Evolutionary conservation across 108 stramenopile species (phyloP).

Genomic region (Pelagomonas calceolata): DNA sequence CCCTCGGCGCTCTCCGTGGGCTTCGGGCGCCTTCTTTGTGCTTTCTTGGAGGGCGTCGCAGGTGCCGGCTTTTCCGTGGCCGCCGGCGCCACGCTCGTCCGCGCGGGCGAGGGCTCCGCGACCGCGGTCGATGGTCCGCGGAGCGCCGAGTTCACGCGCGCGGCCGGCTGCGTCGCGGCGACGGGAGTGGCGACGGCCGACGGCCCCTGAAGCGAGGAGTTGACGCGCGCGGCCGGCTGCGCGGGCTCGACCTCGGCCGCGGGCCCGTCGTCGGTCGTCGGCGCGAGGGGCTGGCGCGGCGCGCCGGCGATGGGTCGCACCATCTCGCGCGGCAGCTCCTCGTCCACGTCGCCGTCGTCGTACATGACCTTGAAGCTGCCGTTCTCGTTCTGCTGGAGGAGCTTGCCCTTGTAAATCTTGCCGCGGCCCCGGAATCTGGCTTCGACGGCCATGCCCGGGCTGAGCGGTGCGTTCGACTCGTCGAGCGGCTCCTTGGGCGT

Average conservation of each 20-base stretch:
- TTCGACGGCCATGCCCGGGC: conserved; percentile 4
- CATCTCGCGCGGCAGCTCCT: neutral
- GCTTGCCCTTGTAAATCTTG: conserved; percentile 21
- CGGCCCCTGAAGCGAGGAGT: too few relatives aligned
- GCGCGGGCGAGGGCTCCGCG: too few relatives aligned
- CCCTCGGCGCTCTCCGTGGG: neutral
- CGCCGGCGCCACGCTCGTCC: neutral
- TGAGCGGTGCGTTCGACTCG: neutral
- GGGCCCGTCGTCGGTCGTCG: too few relatives aligned
- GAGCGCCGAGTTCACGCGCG: too few relatives aligned
- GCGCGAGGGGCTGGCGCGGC: too few relatives aligned
- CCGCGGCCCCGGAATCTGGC: conserved; percentile 31
- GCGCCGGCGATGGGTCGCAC: neutral
- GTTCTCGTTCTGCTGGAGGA: conserved; percentile 15
- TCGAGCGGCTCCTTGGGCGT: too few relatives aligned
- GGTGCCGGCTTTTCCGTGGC: neutral
- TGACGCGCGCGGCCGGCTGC: too few relatives aligned
- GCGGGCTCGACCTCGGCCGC: too few relatives aligned
- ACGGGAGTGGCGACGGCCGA: too few relatives aligned
- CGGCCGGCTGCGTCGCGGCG: too few relatives aligned
- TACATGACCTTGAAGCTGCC: conserved; percentile 30
- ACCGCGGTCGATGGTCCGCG: too few relatives aligned
- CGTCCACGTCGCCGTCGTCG: conserved; percentile 32
- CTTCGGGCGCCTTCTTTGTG: too few relatives aligned
- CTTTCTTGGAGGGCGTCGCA: neutral